Evolutionary conservation across 2,329 filamentous ascomycete species (phyloP), one percentile per base, ranked within the genome.

Genomic region (Blastomyces parvus): DNA sequence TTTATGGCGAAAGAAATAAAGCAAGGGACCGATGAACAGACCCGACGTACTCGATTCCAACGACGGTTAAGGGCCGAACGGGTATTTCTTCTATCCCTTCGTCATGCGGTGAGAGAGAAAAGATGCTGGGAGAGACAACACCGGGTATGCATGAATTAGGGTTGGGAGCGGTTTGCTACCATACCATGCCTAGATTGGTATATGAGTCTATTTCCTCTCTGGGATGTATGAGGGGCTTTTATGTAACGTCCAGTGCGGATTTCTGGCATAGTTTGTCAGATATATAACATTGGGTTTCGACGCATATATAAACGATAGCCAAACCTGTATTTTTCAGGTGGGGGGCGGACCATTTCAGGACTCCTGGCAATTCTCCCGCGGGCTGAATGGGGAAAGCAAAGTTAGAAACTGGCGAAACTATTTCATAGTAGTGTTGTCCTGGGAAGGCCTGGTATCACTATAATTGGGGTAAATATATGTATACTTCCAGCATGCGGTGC

Each of bases 181-280:
- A 11, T 48, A 48, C 57, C 42, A 48, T 59, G 19, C 42, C 25
- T n/a, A 46, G 6, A 48, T 33, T 27, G 40, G 58, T 22, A 59
- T 59, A 48, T 48, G 58, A 36, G 58, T 25, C 42, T 59, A 33
- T 36, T 33, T 50, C 58, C 44, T 6, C 58, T 48, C 17, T 48
- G 27, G 42, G 42, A 46, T 11, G 25, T 9, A 36, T 36, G 55
- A 38, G 55, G 8, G 25, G 4, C 27, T 36, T 55, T 11, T 22
- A 56, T 36, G 30, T 36, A 38, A 22, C 30, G 14, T 30, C n/a
- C 8, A 19, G 36, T 56, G 36, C 19, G n/a, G 33, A n/a, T 36
- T 17, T 36, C 19, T 55, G 14, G 17, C 13, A 33, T 25, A n/a
- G 8, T 22, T 25, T 57, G n/a, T 36, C 3, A 40, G 36, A 42